These are phyloP conservation scores for Mortierella sp. DNA, from an alignment of 371 early-diverging fungal genomes.

Conservation along the genomic window DNA sequence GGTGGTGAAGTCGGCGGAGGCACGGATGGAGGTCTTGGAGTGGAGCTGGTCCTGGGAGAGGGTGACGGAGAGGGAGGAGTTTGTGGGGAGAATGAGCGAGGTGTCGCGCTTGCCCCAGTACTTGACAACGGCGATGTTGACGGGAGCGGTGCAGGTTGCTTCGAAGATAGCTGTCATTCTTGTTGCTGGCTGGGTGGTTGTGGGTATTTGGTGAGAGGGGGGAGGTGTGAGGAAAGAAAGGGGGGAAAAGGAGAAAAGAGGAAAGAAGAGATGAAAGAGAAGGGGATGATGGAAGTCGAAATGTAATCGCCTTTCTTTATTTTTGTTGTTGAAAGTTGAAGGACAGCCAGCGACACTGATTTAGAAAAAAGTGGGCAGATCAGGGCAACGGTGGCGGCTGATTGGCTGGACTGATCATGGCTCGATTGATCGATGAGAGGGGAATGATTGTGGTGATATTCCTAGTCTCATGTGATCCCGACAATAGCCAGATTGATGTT, in stretches of 20 bases:
- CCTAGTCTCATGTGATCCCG: constrained; percentile 5
- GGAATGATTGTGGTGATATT: background rate
- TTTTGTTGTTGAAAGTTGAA: background rate
- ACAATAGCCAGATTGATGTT: background rate
- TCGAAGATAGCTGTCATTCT: constrained; percentile 43
- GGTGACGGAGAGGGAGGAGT: constrained; percentile 97
- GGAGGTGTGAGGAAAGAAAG: background rate
- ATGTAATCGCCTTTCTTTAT: background rate
- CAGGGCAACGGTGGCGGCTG: constrained; percentile 8
- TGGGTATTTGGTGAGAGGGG: background rate
- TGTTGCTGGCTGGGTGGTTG: background rate
- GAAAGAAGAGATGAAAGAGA: background rate
- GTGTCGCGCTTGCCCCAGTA: constrained; percentile 99
- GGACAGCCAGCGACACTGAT: background rate
- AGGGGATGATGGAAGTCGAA: background rate
- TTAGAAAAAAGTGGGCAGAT: background rate
- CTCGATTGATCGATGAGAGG: constrained; percentile 34
- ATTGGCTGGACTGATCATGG: constrained; percentile 36
- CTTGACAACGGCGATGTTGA: constrained; percentile 99
- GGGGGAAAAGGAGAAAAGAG: background rate
- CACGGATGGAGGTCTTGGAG: constrained; percentile 92
- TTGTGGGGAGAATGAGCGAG: constrained; percentile 94
- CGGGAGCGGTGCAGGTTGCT: constrained; percentile 95
- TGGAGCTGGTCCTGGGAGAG: constrained; percentile 96
- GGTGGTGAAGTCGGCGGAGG: constrained; percentile 70